These are phyloP conservation scores for Colletotrichum navitas DNA, from an alignment of 2,329 filamentous ascomycete genomes.

Conservation along the genomic window DNA sequence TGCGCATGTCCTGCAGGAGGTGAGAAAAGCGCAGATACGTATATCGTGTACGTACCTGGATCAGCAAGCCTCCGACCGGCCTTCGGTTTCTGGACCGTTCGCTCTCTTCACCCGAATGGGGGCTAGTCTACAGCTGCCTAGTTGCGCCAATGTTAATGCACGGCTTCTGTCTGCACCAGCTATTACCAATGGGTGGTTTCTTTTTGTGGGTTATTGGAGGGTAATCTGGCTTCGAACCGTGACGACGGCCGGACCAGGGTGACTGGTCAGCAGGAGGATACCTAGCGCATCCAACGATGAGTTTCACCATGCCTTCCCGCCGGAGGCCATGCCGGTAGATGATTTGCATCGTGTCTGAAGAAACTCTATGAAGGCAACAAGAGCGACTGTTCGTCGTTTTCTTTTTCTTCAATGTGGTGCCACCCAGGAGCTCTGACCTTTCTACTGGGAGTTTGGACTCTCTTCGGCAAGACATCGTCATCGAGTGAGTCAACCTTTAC, in stretches of 20 bases:
- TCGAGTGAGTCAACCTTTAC: constrained; percentile 26
- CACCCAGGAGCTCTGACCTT: constrained; percentile 10
- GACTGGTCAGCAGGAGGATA: constrained; percentile 4
- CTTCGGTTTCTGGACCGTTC: not conserved
- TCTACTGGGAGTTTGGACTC: constrained; percentile 16
- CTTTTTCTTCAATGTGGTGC: not conserved
- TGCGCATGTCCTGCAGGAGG: constrained; percentile 40
- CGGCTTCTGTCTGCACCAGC: not conserved
- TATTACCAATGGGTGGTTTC: not conserved
- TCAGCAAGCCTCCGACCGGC: constrained; percentile 12
- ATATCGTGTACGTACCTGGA: not conserved
- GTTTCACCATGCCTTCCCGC: constrained; percentile 40
- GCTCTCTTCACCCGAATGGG: not conserved
- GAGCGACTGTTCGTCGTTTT: not conserved
- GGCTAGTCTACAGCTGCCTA: not conserved
- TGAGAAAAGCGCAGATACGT: constrained; percentile 30
- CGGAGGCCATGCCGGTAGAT: constrained; percentile 27
- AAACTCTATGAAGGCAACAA: constrained; percentile 9
- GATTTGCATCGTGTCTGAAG: constrained; percentile 20
- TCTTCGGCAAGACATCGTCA: constrained; percentile 20
- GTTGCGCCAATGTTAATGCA: constrained; percentile 16
- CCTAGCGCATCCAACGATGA: constrained; percentile 23
- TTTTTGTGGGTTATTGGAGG: constrained; percentile 3
- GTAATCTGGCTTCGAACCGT: constrained; percentile 20
- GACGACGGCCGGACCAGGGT: constrained; percentile 4